Base-by-base conservation (phyloP, 2,329 filamentous ascomycete genomes). In the Ophiocordyceps australis region DNA sequence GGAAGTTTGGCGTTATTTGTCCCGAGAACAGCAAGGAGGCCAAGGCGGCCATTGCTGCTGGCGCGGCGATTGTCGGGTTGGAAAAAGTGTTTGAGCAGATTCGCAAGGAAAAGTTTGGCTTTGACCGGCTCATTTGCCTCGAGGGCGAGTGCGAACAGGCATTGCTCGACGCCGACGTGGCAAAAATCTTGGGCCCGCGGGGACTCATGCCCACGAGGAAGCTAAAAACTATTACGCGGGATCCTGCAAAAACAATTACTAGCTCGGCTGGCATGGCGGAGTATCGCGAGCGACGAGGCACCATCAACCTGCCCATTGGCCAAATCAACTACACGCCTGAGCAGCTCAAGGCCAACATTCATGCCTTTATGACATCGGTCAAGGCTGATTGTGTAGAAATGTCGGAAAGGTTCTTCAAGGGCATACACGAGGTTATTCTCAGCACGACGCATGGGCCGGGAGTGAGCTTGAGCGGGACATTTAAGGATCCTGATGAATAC, bases 121-220 rank as follows among this genome's bases (percentile, higher is more conserved):
- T 95, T 47, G 89, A 95, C 47, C 65, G 80, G 28, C 77, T 83
- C 34, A 71, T 98, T 38, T 92, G 82, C 54, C 85, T 94, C 50
- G 62, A 65, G 26, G 71, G 80, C 38, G 83, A 74, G 38, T n/a
- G n/a, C n/a, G 60, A 89, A 38, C 63, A 66, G 27, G 82, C 78
- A 29, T 57, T 98, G 41, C 77, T 75, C 46, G 85, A 89, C 57
- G 76, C 83, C 19, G 70, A 67, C 1, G 50, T 98, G 34, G 86
- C 78, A 35, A 67, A 75, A 36, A 65, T 93, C 22, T 60, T 98
- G 13, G 89, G 89, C 42, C 89, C 91, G 23, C 74, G 70, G 50
- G 85, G 85, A 3, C 52, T 98, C 43, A 95, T 98, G 89, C 89
- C 89, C 5, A 91, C 70, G 47, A 56, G 66, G 32, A 93, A 93